Base-by-base conservation (phyloP, 2,329 filamentous ascomycete species). In the Colletotrichum paranaense region DNA sequence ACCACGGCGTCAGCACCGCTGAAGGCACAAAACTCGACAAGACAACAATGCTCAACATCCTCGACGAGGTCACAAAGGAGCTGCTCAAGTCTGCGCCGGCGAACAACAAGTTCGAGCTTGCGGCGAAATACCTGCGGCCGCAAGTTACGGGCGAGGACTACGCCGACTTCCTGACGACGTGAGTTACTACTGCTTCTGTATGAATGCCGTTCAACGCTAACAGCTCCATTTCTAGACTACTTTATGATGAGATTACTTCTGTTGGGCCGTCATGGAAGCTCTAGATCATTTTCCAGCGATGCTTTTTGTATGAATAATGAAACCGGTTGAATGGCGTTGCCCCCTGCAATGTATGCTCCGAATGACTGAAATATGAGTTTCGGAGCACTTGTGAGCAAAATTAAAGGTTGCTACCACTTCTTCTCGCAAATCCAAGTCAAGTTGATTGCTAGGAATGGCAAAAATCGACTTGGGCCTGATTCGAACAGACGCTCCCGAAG, bases 11-110 rank as follows among this genome's bases (percentile, higher is more conserved):
- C 67, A 88, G 88, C 69, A 96, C 94, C 5, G 89, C 91, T 38
- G 94, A 96, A 80, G 95, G 94, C 83, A 93, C 94, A 87, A 93
- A 89, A 79, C 90, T 97, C 76, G 94, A 95, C 84, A 97, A 97
- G 87, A 88, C 89, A 19, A 97, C 95, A 80, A 92, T 94, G 9
- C 89, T 96, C 69, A 90, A 90, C 83, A 85, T 97, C 73, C 88
- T 97, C 75, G 90, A 92, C 80, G 94, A 97, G 24, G 62, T 74
- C 28, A 73, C 72, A 2, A 60, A 63, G 16, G 71, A 67, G 1
- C 68, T 77, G 6, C 22, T 58, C 12, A 24, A 57, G 7, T 57
- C 73, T 32, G 73, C 75, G 1, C 63, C 75, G 7, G 63, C 60
- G 30, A 71, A 63, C 19, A 77, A 77, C 68, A 77, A 75, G 57